Conservation (phyloP, 225 moss, liverwort and hornwort species). For the Marchantia polymorpha region DNA sequence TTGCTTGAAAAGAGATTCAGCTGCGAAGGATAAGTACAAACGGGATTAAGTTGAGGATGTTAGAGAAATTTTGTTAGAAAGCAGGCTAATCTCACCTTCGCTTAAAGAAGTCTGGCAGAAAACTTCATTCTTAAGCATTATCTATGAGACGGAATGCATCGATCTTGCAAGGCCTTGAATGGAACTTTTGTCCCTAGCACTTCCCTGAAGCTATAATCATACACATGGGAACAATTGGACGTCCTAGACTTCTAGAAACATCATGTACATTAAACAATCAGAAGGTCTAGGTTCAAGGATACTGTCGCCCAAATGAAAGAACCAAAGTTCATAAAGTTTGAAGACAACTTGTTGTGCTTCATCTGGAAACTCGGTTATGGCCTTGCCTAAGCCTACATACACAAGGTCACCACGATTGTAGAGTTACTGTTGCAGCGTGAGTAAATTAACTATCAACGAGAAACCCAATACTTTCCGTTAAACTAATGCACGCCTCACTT, state of each 20-base stretch:
- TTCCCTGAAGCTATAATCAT: too few species aligned
- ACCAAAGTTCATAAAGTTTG: conserved; percentile 61
- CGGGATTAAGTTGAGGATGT: not conserved
- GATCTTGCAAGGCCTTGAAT: too few species aligned
- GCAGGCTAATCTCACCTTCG: too few species aligned
- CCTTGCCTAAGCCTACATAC: conserved; percentile 57
- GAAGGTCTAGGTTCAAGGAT: conserved; percentile 33
- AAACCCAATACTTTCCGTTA: too few species aligned
- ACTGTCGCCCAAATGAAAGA: conserved; percentile 76
- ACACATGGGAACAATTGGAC: too few species aligned
- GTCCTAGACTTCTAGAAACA: not conserved
- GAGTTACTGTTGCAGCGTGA: not conserved
- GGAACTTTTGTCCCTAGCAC: too few species aligned
- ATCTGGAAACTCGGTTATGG: conserved; percentile 61
- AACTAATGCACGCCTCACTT: too few species aligned
- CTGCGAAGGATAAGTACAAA: not conserved
- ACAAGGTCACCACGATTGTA: not conserved
- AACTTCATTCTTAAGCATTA: too few species aligned
- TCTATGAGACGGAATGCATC: too few species aligned
- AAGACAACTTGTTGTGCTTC: conserved; percentile 53
- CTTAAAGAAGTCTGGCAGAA: too few species aligned
- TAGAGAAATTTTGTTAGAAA: too few species aligned
- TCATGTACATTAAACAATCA: not conserved
- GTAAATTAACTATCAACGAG: too few species aligned
- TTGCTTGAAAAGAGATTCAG: not conserved